Evolutionary conservation across 2,329 filamentous ascomycete genomes (phyloP).

Genomic region (Talaromyces rugulosus): DNA sequence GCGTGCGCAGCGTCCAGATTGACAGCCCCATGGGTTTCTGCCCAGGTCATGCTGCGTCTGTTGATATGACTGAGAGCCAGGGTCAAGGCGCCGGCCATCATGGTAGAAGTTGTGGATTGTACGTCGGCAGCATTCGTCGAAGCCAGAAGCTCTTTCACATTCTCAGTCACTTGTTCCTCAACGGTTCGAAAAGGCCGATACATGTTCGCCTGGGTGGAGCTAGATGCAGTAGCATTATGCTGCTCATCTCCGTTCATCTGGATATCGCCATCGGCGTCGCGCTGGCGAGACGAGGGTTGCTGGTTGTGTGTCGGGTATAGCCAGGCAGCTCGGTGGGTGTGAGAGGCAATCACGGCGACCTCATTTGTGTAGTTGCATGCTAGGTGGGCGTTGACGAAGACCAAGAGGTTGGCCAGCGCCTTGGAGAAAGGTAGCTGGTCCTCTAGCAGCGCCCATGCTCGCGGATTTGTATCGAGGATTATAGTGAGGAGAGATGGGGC

Average conservation of each 20-base stretch:
- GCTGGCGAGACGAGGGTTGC: slow-evolving; percentile 13
- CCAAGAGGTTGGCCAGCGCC: slow-evolving; percentile 81
- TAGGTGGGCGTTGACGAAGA: slow-evolving; percentile 95
- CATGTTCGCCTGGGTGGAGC: slow-evolving; percentile 66
- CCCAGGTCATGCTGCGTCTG: slow-evolving; percentile 66
- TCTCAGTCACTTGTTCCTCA: slow-evolving; percentile 72
- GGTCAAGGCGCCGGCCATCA: slow-evolving; percentile 86
- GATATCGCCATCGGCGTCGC: slow-evolving; percentile 48
- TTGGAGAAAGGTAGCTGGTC: slow-evolving; percentile 72
- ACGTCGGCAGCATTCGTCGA: slow-evolving; percentile 61
- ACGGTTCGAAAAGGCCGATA: slow-evolving; percentile 88
- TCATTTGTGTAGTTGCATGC: slow-evolving; percentile 92
- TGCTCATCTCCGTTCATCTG: slow-evolving; percentile 51
- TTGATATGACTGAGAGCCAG: slow-evolving; percentile 88
- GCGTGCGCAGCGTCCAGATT: slow-evolving; percentile 33
- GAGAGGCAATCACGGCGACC: slow-evolving; percentile 85
- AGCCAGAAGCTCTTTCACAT: slow-evolving; percentile 68
- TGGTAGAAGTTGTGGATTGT: slow-evolving; percentile 66
- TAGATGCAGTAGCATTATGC: slow-evolving; percentile 15
- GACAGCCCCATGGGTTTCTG: slow-evolving; percentile 51
- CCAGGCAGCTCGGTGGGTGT: slow-evolving; percentile 81
- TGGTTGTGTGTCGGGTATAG: slow-evolving; percentile 66
- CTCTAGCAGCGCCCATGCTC: slow-evolving; percentile 80
- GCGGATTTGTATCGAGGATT: slow-evolving; percentile 92
- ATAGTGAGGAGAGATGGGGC: slow-evolving; percentile 82